These are phyloP conservation scores for Boletus barrowsii DNA, from an alignment of 768 basidiomycete species.

Conservation along the genomic window DNA sequence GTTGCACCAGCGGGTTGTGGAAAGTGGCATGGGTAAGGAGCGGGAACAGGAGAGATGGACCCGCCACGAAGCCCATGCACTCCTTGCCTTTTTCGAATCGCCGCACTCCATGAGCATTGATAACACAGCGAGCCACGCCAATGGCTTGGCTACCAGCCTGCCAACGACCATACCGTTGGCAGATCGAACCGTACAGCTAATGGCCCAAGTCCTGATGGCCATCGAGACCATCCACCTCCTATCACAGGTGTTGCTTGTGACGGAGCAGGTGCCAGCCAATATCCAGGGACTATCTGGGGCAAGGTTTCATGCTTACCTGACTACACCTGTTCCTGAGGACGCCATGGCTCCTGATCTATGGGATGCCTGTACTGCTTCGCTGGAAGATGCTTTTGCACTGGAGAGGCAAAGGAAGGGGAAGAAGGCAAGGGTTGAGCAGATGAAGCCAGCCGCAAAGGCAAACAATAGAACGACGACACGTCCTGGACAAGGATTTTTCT, in stretches of 20 bases:
- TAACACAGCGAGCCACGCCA: constrained; percentile 18
- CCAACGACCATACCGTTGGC: constrained; percentile 31
- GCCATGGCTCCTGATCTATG: constrained; percentile 38
- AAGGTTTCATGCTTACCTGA: constrained; percentile 54
- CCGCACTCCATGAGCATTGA: background rate
- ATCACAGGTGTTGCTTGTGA: constrained; percentile 58
- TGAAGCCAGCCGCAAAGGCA: constrained; percentile 19
- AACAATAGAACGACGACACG: constrained; percentile 13
- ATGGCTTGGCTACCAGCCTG: constrained; percentile 13
- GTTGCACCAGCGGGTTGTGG: constrained; percentile 50
- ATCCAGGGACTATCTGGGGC: constrained; percentile 56
- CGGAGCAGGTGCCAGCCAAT: constrained; percentile 43
- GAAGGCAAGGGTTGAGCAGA: constrained; percentile 28
- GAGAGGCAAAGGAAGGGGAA: constrained; percentile 47
- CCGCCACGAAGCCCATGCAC: constrained; percentile 52
- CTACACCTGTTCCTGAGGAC: constrained; percentile 22
- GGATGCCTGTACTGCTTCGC: constrained; percentile 44
- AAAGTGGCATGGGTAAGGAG: constrained; percentile 48
- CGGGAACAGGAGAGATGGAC: constrained; percentile 71
- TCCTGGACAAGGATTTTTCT: constrained; percentile 32
- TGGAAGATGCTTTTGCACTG: constrained; percentile 48
- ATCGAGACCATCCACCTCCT: constrained; percentile 60
- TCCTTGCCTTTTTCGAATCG: constrained; percentile 49
- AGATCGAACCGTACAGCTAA: constrained; percentile 65
- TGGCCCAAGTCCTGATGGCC: constrained; percentile 59